Evolutionary conservation across 2,329 filamentous ascomycete species (phyloP).

Genomic region (Orbilia javanica): DNA sequence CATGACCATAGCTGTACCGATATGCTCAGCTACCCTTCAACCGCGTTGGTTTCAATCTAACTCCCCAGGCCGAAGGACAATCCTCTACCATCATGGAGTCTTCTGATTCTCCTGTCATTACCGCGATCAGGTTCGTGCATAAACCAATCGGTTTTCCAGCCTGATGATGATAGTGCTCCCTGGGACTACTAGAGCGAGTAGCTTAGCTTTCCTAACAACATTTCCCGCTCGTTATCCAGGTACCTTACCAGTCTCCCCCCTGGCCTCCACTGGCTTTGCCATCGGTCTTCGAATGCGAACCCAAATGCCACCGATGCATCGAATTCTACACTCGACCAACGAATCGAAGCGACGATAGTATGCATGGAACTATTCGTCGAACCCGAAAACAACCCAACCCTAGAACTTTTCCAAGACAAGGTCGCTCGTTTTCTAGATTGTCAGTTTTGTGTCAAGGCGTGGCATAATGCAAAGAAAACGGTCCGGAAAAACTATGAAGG

Average conservation of each 20-base stretch:
- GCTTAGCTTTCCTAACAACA: background rate
- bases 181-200: too few relatives aligned
- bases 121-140: slow-evolving; percentile 41
- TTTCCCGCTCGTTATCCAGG: background rate
- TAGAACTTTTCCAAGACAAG: slow-evolving; percentile 60
- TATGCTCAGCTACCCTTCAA: background rate
- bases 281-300: slow-evolving; percentile 52
- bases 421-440: slow-evolving; percentile 61
- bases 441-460: slow-evolving; percentile 60
- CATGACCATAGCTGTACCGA: background rate
- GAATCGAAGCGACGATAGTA: slow-evolving; percentile 55
- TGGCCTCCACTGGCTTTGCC: slow-evolving; percentile 62
- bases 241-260: slow-evolving; percentile 60
- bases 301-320: slow-evolving; percentile 20
- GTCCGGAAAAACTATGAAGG: slow-evolving; percentile 61
- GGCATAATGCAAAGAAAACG: slow-evolving; percentile 60
- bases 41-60: background rate
- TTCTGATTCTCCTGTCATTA: slow-evolving; percentile 40
- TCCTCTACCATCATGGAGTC: slow-evolving; percentile 14
- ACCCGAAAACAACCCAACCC: slow-evolving; percentile 60
- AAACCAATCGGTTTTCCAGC: slow-evolving; percentile 10
- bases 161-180: too few relatives aligned
- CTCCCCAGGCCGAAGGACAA: background rate
- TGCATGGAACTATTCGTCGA: slow-evolving; percentile 61
- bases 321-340: slow-evolving; percentile 50